Conservation (phyloP, 805 yeast genomes). For the Pichia gijzeniarum region DNA sequence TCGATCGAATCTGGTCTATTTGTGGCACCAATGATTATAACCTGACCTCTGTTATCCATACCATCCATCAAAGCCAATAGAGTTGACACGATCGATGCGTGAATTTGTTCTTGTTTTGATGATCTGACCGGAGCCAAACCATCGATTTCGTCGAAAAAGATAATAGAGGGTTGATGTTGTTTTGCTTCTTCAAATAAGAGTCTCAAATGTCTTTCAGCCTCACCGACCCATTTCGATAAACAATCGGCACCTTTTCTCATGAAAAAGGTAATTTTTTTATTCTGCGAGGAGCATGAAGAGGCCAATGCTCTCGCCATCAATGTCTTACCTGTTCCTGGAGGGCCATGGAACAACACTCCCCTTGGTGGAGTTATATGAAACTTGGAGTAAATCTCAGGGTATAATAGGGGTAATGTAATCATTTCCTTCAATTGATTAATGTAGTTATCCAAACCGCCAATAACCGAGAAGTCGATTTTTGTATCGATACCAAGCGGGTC, state of each 20-base stretch:
- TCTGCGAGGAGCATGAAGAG: slow-evolving; percentile 83
- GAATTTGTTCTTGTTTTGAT: slow-evolving; percentile 96
- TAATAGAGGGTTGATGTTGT: slow-evolving; percentile 91
- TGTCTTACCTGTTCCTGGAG: slow-evolving; percentile 99
- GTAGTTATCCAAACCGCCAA: slow-evolving; percentile 90
- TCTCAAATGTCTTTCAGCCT: slow-evolving; percentile 92
- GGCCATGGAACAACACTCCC: slow-evolving; percentile 96
- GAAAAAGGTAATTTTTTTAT: slow-evolving; percentile 84
- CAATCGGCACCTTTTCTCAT: slow-evolving; percentile 99
- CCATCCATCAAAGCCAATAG: slow-evolving; percentile 96
- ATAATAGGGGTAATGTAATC: slow-evolving; percentile 88
- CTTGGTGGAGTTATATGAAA: slow-evolving; percentile 94
- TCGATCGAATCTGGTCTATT: slow-evolving; percentile 98
- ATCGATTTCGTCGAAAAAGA: slow-evolving; percentile 96
- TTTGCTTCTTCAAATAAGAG: slow-evolving; percentile 92
- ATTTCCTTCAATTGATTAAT: slow-evolving; percentile 91
- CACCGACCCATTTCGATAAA: slow-evolving; percentile 97
- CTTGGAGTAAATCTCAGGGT: slow-evolving; percentile 88
- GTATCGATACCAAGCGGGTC: slow-evolving; percentile 88
- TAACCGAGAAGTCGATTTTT: slow-evolving; percentile 53
- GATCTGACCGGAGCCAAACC: slow-evolving; percentile 98
- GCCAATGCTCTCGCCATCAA: slow-evolving; percentile 97
- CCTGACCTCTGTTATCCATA: slow-evolving; percentile 98
- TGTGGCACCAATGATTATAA: slow-evolving; percentile 96
- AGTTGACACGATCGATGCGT: slow-evolving; percentile 94